Conservation (phyloP, 768 basidiomycete species). For the Boletus rubroflammeus region DNA sequence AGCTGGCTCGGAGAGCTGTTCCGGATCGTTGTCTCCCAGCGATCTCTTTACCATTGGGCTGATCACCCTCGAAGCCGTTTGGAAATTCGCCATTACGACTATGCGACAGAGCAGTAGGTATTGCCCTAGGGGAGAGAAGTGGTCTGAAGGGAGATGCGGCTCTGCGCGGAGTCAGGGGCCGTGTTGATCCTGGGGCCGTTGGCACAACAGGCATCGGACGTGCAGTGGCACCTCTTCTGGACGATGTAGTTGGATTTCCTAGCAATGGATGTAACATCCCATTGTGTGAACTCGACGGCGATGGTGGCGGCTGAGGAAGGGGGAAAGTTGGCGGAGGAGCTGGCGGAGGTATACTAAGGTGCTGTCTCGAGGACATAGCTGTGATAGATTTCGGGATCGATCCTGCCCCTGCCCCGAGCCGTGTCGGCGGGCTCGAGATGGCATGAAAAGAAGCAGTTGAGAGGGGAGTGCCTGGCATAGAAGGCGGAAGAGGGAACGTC, state of each 20-base stretch:
- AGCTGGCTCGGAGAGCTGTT: not conserved
- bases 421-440: not conserved
- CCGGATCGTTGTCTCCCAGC: constrained; percentile 16
- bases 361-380: constrained; percentile 22
- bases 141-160: constrained; percentile 22
- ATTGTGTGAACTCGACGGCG: constrained; percentile 4
- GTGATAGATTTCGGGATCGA: constrained; percentile 7
- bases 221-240: constrained; percentile 10
- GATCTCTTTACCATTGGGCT: constrained; percentile 2
- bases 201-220: constrained; percentile 19
- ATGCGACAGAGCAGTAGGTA: not conserved
- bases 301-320: constrained; percentile 28
- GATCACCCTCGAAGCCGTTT: constrained; percentile 6
- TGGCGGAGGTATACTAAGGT: constrained; percentile 28
- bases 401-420: not conserved
- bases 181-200: constrained; percentile 5
- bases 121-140: constrained; percentile 15
- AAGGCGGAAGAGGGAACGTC: constrained; percentile 15
- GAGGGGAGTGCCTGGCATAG: constrained; percentile 20
- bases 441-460: constrained; percentile 12
- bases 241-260: not conserved
- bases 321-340: constrained; percentile 31
- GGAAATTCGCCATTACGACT: not conserved
- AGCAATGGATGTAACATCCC: not conserved
- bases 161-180: constrained; percentile 13